A percentile compares a stretch with the other conserved stretches of the same genome.
phyloP scores from a whole-genome alignment of 1,139 yeast species.

The Yamadazyma sp. region DNA sequence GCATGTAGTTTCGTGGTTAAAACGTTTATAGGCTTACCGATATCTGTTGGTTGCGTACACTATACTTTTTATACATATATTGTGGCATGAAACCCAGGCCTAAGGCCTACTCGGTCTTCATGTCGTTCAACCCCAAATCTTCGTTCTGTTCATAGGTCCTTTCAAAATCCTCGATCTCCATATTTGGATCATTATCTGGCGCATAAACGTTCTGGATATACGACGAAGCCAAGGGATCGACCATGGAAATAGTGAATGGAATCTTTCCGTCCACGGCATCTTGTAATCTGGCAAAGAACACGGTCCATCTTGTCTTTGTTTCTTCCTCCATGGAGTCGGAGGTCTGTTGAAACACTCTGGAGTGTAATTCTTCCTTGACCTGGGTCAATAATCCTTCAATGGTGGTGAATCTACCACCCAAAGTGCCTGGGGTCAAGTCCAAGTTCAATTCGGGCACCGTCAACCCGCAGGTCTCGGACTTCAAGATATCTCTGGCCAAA shows the following conservation, averaged over 20 bases:
- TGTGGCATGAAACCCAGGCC: too few relatives aligned
- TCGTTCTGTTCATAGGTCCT: constrained; percentile 88
- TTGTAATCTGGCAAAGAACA: constrained; percentile 71
- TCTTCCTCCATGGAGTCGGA: constrained; percentile 89
- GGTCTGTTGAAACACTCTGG: constrained; percentile 80
- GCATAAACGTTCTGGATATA: constrained; percentile 97
- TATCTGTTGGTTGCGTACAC: too few relatives aligned
- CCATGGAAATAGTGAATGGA: constrained; percentile 83
- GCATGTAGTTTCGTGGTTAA: not conserved
- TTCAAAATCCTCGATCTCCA: constrained; percentile 86
- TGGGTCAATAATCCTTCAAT: constrained; percentile 89
- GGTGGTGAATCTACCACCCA: constrained; percentile 98
- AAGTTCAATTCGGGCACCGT: constrained; percentile 82
- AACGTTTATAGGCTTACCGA: too few relatives aligned
- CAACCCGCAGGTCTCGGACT: constrained; percentile 91
- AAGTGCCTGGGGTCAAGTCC: constrained; percentile 93
- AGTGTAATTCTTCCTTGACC: constrained; percentile 84
- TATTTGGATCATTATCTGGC: constrained; percentile 96
- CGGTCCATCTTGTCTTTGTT: constrained; percentile 76
- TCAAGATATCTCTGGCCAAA: constrained; percentile 88
- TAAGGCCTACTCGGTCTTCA: constrained; percentile 45
- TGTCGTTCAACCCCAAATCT: constrained; percentile 85
- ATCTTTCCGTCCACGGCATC: constrained; percentile 83
- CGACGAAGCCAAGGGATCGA: constrained; percentile 92
- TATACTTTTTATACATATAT: too few relatives aligned